A percentile compares a stretch with the other conserved stretches of the same genome.
These are phyloP conservation scores for Arabidopsis hybrid DNA, from an alignment of 441 rosid genomes.

Conservation along the genomic window DNA sequence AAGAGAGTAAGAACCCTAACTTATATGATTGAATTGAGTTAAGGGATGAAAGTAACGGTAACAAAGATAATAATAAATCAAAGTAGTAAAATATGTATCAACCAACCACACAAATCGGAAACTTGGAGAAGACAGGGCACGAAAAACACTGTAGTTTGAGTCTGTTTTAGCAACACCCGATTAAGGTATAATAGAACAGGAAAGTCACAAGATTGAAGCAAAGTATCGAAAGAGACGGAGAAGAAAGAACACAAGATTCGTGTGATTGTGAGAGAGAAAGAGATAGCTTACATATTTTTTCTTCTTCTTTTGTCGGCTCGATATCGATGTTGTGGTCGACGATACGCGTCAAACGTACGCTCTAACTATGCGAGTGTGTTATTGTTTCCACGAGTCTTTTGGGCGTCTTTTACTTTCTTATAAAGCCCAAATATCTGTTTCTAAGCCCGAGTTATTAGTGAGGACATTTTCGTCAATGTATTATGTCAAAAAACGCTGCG, in stretches of 20 bases:
- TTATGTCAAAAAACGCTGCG: neutral
- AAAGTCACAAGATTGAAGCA: slow-evolving; percentile 20
- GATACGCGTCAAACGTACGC: slow-evolving; percentile 13
- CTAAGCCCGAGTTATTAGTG: neutral
- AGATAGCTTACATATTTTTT: neutral
- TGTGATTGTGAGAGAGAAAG: slow-evolving; percentile 24
- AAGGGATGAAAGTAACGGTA: slow-evolving; percentile 13
- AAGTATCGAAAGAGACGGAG: slow-evolving; percentile 40
- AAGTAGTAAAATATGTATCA: neutral
- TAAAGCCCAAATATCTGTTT: slow-evolving; percentile 5
- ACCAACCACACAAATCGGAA: neutral
- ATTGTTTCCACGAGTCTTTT: neutral
- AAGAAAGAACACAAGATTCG: slow-evolving; percentile 29
- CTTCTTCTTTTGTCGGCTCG: slow-evolving; percentile 28
- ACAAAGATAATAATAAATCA: slow-evolving; percentile 1
- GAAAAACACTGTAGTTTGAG: neutral
- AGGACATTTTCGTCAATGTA: neutral
- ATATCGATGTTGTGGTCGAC: slow-evolving; percentile 32
- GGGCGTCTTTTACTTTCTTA: neutral
- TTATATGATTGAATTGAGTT: neutral
- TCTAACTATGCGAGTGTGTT: neutral
- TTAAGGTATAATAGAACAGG: slow-evolving; percentile 2
- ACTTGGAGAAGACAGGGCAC: slow-evolving; percentile 14
- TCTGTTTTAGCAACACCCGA: neutral
- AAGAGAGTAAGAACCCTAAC: slow-evolving; percentile 20